A percentile compares a stretch with the other conserved stretches of the same genome.
phyloP scores from a whole-genome alignment of 192 early-diverging fungal species.

The Fimicolochytrium jonesii region DNA sequence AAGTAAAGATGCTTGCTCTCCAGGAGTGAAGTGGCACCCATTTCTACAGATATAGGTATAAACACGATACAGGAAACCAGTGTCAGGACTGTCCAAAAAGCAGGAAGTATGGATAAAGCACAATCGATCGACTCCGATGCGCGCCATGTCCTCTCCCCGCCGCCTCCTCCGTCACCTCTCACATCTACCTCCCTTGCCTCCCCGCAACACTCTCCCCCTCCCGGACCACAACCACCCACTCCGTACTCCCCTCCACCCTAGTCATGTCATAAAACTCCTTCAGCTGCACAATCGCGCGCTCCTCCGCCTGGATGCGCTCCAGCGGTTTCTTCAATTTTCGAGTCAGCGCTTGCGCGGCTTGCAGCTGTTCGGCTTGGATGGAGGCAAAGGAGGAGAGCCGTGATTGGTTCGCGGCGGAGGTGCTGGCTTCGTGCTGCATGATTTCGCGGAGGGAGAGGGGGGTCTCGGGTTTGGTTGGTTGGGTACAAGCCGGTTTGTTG shows the following conservation, averaged over 20 bases:
- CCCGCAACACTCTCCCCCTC: not conserved
- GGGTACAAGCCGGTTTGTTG: too few relatives aligned
- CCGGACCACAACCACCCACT: slow-evolving; percentile 25
- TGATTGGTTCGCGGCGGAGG: not conserved
- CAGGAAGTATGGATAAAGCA: too few relatives aligned
- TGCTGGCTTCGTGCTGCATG: slow-evolving; percentile 22
- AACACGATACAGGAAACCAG: too few relatives aligned
- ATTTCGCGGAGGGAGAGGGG: slow-evolving; percentile 25
- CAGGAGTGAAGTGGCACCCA: too few relatives aligned
- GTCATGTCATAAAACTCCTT: slow-evolving; percentile 28
- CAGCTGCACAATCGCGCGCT: slow-evolving; percentile 31
- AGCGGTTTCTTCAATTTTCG: slow-evolving; percentile 24
- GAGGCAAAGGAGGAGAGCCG: slow-evolving; percentile 22
- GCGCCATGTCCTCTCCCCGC: too few relatives aligned
- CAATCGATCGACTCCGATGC: too few relatives aligned
- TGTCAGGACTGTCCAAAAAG: too few relatives aligned
- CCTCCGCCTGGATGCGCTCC: slow-evolving; percentile 33
- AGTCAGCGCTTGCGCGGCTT: not conserved
- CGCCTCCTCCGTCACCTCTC: too few relatives aligned
- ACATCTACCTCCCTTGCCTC: too few relatives aligned
- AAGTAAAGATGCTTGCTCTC: too few relatives aligned
- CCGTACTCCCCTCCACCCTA: slow-evolving; percentile 21
- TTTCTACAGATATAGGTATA: too few relatives aligned
- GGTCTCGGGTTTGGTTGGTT: too few relatives aligned
- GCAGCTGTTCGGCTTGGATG: slow-evolving; percentile 38